Conservation (phyloP, 1,284 basidiomycete species). For the Papiliotrema terrestris region DNA sequence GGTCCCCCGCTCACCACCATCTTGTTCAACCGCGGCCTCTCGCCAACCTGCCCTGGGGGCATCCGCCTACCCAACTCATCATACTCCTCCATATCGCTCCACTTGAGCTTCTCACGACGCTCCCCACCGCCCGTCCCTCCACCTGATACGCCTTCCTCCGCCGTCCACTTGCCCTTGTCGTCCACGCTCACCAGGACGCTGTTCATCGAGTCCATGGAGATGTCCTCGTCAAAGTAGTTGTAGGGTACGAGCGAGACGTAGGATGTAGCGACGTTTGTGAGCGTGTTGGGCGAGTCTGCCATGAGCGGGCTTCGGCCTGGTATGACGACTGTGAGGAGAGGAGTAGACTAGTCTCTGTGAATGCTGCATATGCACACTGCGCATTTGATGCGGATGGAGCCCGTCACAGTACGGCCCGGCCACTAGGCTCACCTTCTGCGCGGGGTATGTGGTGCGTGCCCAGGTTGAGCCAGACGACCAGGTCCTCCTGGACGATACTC, state of each 20-base stretch:
- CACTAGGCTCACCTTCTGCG: slow-evolving; percentile 51
- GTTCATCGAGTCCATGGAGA: slow-evolving; percentile 52
- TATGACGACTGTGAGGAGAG: background rate
- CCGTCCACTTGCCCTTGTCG: slow-evolving; percentile 3
- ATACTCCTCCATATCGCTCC: slow-evolving; percentile 3
- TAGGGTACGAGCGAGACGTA: slow-evolving; percentile 61
- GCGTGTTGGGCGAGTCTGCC: slow-evolving; percentile 53
- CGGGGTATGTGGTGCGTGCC: slow-evolving; percentile 57
- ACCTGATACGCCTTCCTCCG: background rate
- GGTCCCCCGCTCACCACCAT: background rate
- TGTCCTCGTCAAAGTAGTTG: slow-evolving; percentile 63
- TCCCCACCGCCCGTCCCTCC: background rate
- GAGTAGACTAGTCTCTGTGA: too few species aligned
- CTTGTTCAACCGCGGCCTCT: background rate
- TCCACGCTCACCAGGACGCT: slow-evolving; percentile 3
- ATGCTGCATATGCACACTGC: too few species aligned
- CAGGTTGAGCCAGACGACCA: slow-evolving; percentile 64
- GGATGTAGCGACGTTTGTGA: slow-evolving; percentile 58
- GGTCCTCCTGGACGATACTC: slow-evolving; percentile 53
- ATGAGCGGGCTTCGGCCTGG: background rate
- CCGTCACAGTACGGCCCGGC: too few species aligned
- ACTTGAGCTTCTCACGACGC: background rate
- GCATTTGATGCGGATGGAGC: too few species aligned
- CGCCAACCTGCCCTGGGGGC: background rate
- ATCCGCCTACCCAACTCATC: slow-evolving; percentile 1